Evolutionary conservation across 768 basidiomycete species (phyloP), one percentile per base, ranked within the genome.

Genomic region (Kwoniella heveanensis): DNA sequence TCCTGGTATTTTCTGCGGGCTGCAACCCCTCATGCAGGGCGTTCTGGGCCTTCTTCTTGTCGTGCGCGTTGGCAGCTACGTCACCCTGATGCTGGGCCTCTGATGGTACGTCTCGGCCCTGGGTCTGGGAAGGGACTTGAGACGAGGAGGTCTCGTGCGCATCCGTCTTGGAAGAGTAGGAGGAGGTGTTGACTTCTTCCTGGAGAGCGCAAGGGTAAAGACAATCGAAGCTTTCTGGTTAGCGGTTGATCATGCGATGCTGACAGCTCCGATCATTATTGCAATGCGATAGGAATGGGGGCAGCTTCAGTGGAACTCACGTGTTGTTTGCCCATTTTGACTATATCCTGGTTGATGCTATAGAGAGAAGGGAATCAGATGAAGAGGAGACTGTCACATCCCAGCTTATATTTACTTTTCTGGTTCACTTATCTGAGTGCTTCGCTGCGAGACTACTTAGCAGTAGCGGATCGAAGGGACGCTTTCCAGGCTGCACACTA

Each of bases 291-390:
- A 47, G 17, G 3, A 21, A 24, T 32, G 46, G 27, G n/a, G 32
- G 19, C 26, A 15, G 13, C 2, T 2, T 36, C 15, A 17, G 30
- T 6, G 26, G 32, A 8, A 61, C 52, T 61, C 1, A 61, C 60
- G 60, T 61, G 60, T 49, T 61, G 60, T 49, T 54, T 61, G 29
- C 60, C 60, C 60, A 61, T 61, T 17, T 48, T 61, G 52, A 27
- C 32, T 32, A 32, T 32, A 6, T 37, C 49, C 25, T 32, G 22
- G n/a, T 58, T 21, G 27, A 32, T 19, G 26, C n/a, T n/a, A n/a
- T n/a, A n/a, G n/a, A n/a, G n/a, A n/a, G n/a, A n/a, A n/a, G n/a
- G n/a, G n/a, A n/a, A n/a, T n/a, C n/a, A n/a, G n/a, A n/a, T n/a
- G n/a, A n/a, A n/a, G n/a, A n/a, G n/a, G n/a, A n/a, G n/a, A n/a